Percentiles rank a stretch among this genome's conserved stretches.
Evolutionary conservation across 2,329 filamentous ascomycete genomes (phyloP).

Genomic region (Diaporthe helianthi): DNA sequence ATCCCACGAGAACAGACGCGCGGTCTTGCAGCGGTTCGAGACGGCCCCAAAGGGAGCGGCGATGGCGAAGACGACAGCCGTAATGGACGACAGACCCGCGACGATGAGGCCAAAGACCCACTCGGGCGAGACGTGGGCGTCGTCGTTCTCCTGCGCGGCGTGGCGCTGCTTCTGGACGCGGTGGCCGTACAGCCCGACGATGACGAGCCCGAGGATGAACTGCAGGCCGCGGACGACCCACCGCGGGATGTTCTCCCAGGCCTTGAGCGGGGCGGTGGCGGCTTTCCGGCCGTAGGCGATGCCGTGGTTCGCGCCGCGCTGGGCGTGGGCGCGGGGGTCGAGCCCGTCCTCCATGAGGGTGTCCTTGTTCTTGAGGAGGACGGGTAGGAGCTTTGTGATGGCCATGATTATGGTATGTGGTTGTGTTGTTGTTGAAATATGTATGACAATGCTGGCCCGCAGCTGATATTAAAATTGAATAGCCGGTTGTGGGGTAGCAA

Average conservation of each 20-base stretch:
- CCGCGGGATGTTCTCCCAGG: slow-evolving; percentile 56
- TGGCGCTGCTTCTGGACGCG: slow-evolving; percentile 58
- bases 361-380: slow-evolving; percentile 27
- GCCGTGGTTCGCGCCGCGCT: slow-evolving; percentile 29
- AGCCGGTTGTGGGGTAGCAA: background rate
- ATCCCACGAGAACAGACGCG: slow-evolving; percentile 55
- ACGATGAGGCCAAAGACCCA: slow-evolving; percentile 72
- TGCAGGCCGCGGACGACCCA: slow-evolving; percentile 69
- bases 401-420: slow-evolving; percentile 4
- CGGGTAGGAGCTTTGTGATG: slow-evolving; percentile 29
- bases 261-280: slow-evolving; percentile 53
- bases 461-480: slow-evolving; percentile 12
- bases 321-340: slow-evolving; percentile 31
- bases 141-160: slow-evolving; percentile 17
- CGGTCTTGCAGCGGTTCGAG: slow-evolving; percentile 47
- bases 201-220: slow-evolving; percentile 72
- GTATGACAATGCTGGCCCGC: slow-evolving; percentile 6
- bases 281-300: slow-evolving; percentile 46
- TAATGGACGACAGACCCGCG: slow-evolving; percentile 60
- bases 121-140: slow-evolving; percentile 47
- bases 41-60: slow-evolving; percentile 47
- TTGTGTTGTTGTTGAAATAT: background rate
- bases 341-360: slow-evolving; percentile 31
- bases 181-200: slow-evolving; percentile 72
- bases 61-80: slow-evolving; percentile 53